A percentile compares a stretch with the other conserved stretches of the same genome.
phyloP scores from a whole-genome alignment of 1,284 basidiomycete species.

The Tilletia walkeri region DNA sequence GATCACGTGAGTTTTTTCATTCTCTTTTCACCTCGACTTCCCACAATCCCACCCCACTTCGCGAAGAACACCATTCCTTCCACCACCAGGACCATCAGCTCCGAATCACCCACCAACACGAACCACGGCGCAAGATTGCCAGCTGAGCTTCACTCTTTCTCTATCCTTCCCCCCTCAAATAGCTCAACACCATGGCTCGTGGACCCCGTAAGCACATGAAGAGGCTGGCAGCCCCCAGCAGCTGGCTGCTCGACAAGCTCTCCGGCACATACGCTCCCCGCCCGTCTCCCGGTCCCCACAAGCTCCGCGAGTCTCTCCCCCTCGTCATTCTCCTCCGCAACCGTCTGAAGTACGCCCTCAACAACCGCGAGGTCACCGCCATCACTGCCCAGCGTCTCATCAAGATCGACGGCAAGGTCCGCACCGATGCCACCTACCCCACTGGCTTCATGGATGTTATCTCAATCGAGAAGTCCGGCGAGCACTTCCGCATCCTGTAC shows the following conservation, averaged over 20 bases:
- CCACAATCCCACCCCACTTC: too few species aligned
- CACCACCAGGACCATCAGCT: too few species aligned
- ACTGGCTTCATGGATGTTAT: slow-evolving; percentile 98
- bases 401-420: slow-evolving; percentile 98
- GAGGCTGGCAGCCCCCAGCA: slow-evolving; percentile 92
- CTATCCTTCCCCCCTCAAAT: neutral
- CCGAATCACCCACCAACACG: too few species aligned
- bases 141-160: too few species aligned
- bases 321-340: slow-evolving; percentile 81
- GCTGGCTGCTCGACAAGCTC: slow-evolving; percentile 99
- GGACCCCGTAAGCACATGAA: slow-evolving; percentile 99
- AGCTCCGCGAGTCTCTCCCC: slow-evolving; percentile 89
- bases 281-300: slow-evolving; percentile 97
- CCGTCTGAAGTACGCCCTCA: slow-evolving; percentile 98
- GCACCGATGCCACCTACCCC: slow-evolving; percentile 95
- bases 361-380: slow-evolving; percentile 87
- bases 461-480: slow-evolving; percentile 95
- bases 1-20: too few species aligned
- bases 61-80: too few species aligned
- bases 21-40: too few species aligned
- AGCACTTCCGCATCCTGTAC: slow-evolving; percentile 99
- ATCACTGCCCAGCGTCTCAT: slow-evolving; percentile 96
- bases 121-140: too few species aligned
- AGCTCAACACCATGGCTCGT: slow-evolving; percentile 57
- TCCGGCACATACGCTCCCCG: slow-evolving; percentile 96